These are phyloP conservation scores for Tetradesmus lagerheimii DNA, from an alignment of 139 green algal species.

Conservation along the genomic window DNA sequence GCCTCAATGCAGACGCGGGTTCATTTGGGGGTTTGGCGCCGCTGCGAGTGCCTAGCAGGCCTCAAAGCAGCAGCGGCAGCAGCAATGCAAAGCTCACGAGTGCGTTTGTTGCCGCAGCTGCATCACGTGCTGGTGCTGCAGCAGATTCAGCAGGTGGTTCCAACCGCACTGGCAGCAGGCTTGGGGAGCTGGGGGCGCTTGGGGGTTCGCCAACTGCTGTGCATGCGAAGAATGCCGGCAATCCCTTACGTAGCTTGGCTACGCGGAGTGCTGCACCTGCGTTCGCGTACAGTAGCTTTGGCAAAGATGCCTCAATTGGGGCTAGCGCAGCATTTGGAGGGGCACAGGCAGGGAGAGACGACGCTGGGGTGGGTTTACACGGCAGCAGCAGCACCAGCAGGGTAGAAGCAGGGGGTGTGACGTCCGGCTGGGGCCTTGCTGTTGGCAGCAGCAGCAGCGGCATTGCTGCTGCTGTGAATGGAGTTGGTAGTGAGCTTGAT, in stretches of 20 bases:
- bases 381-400: background rate
- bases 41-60: background rate
- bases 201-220: background rate
- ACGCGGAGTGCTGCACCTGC: slow-evolving; percentile 18
- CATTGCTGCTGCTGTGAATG: background rate
- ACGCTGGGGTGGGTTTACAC: background rate
- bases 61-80: background rate
- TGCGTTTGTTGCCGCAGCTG: background rate
- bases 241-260: background rate
- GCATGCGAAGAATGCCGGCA: background rate
- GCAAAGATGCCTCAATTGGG: background rate
- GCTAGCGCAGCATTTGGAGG: background rate
- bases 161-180: background rate
- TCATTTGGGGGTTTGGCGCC: background rate
- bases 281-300: background rate
- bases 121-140: background rate
- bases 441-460: background rate
- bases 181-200: no score
- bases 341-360: background rate
- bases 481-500: background rate
- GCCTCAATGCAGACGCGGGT: background rate
- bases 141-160: background rate
- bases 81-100: background rate
- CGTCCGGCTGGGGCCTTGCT: background rate
- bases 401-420: background rate